These are phyloP conservation scores for Mortierella sp. DNA, from an alignment of 371 early-diverging fungal species.

Conservation along the genomic window DNA sequence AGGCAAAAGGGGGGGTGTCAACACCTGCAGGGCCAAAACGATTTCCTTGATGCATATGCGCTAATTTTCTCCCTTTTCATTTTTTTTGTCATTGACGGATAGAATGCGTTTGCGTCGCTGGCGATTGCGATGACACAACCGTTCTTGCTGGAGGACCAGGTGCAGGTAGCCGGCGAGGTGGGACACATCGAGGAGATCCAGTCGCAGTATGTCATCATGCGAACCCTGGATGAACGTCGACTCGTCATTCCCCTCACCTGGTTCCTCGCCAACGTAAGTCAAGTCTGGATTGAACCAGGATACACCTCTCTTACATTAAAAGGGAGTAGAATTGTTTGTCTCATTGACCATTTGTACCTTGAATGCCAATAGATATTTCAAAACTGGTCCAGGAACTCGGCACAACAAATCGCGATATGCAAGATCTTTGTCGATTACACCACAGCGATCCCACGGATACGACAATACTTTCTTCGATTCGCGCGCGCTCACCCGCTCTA, in stretches of 20 bases:
- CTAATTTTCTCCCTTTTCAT: neutral
- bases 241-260: constrained; percentile 58
- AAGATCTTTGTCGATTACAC: constrained; percentile 42
- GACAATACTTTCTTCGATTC: constrained; percentile 47
- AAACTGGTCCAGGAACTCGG: constrained; percentile 56
- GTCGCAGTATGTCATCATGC: constrained; percentile 58
- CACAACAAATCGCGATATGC: constrained; percentile 47
- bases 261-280: constrained; percentile 50
- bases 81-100: neutral
- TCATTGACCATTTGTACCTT: neutral
- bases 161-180: constrained; percentile 40
- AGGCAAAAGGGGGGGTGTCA: neutral
- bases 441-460: constrained; percentile 28
- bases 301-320: no score
- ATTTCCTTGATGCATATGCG: neutral
- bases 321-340: no score
- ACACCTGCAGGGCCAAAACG: neutral
- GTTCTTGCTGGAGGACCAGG: constrained; percentile 58
- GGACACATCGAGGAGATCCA: constrained; percentile 60
- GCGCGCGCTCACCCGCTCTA: constrained; percentile 43
- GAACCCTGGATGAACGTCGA: constrained; percentile 55
- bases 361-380: constrained; percentile 43
- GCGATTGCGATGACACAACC: constrained; percentile 61
- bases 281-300: no score
- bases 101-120: constrained; percentile 59